Conservation (phyloP, 202 grass and related monocot species). For the Tripidium arundinaceum region DNA sequence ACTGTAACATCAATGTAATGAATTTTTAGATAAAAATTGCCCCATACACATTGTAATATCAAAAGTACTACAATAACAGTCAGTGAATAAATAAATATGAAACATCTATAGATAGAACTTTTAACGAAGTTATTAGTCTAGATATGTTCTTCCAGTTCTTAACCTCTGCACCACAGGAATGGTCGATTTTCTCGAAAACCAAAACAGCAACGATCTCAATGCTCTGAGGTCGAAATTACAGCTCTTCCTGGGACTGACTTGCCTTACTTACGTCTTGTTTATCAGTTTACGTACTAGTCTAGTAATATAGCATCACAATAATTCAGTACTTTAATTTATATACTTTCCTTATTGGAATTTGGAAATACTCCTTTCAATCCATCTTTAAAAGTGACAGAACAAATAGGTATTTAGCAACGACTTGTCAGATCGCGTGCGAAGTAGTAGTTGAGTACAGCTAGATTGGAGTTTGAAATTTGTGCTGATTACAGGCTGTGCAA, state of each 20-base stretch:
- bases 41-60: not conserved
- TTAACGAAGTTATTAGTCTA: not conserved
- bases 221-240: not conserved
- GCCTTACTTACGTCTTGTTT: not conserved
- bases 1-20: not conserved
- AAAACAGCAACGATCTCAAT: not conserved
- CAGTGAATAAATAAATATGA: not conserved
- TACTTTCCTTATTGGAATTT: not conserved
- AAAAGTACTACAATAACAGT: not conserved
- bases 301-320: not conserved
- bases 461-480: conserved; percentile 5
- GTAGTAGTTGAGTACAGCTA: not conserved
- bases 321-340: not conserved
- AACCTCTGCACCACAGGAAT: not conserved
- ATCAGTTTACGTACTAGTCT: not conserved
- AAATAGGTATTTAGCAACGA: not conserved
- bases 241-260: not conserved
- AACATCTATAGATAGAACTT: not conserved
- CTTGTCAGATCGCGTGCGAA: not conserved
- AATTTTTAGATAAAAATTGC: not conserved
- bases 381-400: not conserved
- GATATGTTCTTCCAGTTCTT: not conserved
- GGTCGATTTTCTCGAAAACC: not conserved
- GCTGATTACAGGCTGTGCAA: conserved; percentile 56
- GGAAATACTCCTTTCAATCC: not conserved